These are phyloP conservation scores for Isoetes engelmannii DNA, from an alignment of 83 land plant genomes.

Conservation along the genomic window DNA sequence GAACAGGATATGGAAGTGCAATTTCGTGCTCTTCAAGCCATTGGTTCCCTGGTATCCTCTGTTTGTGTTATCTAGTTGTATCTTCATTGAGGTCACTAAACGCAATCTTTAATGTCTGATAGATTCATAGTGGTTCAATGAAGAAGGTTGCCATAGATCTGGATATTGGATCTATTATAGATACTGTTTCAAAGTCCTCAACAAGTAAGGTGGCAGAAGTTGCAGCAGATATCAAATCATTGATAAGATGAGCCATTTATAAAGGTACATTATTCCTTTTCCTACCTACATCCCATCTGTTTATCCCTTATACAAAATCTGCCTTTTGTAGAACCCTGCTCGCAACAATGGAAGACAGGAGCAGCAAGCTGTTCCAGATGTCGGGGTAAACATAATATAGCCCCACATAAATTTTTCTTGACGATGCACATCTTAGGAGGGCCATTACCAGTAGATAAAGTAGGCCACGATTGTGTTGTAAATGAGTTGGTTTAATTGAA, in stretches of 20 bases:
- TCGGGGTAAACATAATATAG: no score
- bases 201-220: slow-evolving; percentile 68
- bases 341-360: no score
- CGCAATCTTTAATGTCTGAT: neutral
- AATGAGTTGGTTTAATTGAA: no score
- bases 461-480: no score
- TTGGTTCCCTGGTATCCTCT: slow-evolving; percentile 86
- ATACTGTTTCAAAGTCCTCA: slow-evolving; percentile 54
- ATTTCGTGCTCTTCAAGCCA: slow-evolving; percentile 76
- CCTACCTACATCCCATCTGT: no score
- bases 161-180: slow-evolving; percentile 61
- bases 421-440: no score
- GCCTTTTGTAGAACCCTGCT: no score
- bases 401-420: no score
- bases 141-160: slow-evolving; percentile 72
- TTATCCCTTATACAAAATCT: no score
- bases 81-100: neutral
- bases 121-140: slow-evolving; percentile 78
- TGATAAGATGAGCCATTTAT: slow-evolving; percentile 21
- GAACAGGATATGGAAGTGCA: slow-evolving; percentile 64
- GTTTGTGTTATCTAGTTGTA: neutral
- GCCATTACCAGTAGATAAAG: no score
- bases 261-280: no score
- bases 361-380: no score
- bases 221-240: slow-evolving; percentile 62